Base-by-base conservation (phyloP, 176 grass and related monocot species). In the Carex scoparia region DNA sequence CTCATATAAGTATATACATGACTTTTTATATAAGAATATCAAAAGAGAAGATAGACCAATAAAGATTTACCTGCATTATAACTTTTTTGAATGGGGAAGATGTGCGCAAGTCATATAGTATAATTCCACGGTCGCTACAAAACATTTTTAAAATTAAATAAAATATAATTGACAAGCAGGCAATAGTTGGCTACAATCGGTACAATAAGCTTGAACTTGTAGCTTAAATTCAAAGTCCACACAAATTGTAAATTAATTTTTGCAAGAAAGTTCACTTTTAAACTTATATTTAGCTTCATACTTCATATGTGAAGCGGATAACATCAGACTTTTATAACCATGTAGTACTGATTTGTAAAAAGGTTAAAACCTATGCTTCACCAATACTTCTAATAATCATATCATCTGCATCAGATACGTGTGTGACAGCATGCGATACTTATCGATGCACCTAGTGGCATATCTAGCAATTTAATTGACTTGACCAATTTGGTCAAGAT, bases 71-170 rank as follows among this genome's bases (percentile, higher is more conserved):
- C 93, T 93, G 91, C 96, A 94, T 94, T 80, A 98, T 94, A 81
- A 95, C 61, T 83, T 98, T 98, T 88, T 89, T 94, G 89, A 85
- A 91, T 79, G 93, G 91, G 15, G 96, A 92, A 71, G 96, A 98
- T 87, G 90, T 95, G 85, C 93, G 96, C 51, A 98, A 65, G 59
- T 98, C 96, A 92, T 92, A 98, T 71, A 98, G 85, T 85, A 82
- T 88, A 86, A 98, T 86, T 75, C 96, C 94, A 65, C 96, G 88
- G 89, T 98, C 96, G 71, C 96, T 98, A 79, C 56, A 90, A 90
- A 85, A 18, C 3, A 65, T 49, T 49, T 69, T 55, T 6, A 37
- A 68, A 83, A 68, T 48, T 31, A 54, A 69, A 81, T 58, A 57
- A 56, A 56, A 37, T 33, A 79, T 2, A 69, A 10, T 81, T 65